Percentiles rank a stretch among this genome's conserved stretches.
Evolutionary conservation across 2,329 filamentous ascomycete species (phyloP).

Genomic region (Diaporthe eres): DNA sequence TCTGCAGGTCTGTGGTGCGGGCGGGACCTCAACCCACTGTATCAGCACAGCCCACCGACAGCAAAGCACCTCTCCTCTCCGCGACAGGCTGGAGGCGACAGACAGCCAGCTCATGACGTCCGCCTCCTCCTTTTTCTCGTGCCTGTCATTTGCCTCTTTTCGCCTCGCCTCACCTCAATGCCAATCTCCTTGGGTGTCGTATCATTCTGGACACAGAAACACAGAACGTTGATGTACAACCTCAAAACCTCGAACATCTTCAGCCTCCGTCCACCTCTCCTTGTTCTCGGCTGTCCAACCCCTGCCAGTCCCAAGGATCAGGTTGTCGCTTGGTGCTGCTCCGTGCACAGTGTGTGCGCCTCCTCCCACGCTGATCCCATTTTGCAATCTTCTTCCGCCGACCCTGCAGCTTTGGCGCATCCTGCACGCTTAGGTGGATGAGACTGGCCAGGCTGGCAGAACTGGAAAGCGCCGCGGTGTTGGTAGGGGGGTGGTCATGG

Average conservation of each 20-base stretch:
- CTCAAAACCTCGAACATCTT: constrained; percentile 13
- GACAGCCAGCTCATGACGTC: background rate
- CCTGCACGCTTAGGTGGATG: constrained; percentile 6
- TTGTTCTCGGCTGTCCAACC: constrained; percentile 19
- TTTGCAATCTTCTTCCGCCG: background rate
- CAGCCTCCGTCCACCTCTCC: constrained; percentile 17
- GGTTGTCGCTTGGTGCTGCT: constrained; percentile 24
- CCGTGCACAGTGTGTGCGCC: constrained; percentile 13
- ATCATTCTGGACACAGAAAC: constrained; percentile 3
- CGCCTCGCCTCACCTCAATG: background rate
- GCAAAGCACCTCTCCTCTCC: background rate
- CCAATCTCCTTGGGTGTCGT: constrained; percentile 1
- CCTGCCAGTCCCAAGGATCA: constrained; percentile 14
- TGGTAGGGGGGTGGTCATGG: background rate
- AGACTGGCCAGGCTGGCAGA: background rate
- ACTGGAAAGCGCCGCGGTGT: background rate
- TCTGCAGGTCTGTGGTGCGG: background rate
- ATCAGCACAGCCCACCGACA: background rate
- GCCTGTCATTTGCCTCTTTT: constrained; percentile 17
- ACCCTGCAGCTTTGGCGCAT: constrained; percentile 15
- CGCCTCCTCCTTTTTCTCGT: constrained; percentile 2
- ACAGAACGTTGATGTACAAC: constrained; percentile 24
- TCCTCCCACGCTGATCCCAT: constrained; percentile 10
- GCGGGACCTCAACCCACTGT: background rate
- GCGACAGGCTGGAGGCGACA: background rate